Conservation (phyloP, 179 eudicot species). For the Drosera spatulata region DNA sequence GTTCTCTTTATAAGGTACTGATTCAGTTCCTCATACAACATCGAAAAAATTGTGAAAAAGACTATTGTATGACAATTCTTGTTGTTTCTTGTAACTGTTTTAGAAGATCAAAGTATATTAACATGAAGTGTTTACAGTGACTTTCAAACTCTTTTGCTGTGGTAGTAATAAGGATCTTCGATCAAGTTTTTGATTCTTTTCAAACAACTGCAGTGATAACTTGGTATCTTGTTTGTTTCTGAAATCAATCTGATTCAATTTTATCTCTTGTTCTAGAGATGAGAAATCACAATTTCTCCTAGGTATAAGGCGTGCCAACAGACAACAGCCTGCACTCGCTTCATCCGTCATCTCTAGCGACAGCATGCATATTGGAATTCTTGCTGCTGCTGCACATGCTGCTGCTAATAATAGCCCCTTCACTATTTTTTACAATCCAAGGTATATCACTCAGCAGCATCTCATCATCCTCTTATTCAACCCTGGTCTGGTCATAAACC, state of each 20-base stretch:
- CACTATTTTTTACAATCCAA: slow-evolving; percentile 90
- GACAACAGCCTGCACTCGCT: slow-evolving; percentile 94
- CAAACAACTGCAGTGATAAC: no score
- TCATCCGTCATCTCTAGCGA: slow-evolving; percentile 99
- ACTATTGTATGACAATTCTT: no score
- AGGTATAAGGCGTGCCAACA: slow-evolving; percentile 78
- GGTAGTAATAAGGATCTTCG: no score
- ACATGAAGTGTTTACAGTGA: no score
- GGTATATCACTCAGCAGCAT: slow-evolving; percentile 26
- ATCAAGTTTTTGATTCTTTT: no score
- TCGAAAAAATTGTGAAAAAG: no score
- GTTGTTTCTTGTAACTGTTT: no score
- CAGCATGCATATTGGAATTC: slow-evolving; percentile 98
- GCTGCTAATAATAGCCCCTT: slow-evolving; percentile 96
- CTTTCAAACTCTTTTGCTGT: no score
- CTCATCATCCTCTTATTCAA: not conserved
- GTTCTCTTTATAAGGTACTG: slow-evolving; percentile 88
- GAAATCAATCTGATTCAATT: not conserved
- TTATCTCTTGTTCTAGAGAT: slow-evolving; percentile 46
- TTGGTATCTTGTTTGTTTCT: not conserved
- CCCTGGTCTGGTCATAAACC: not conserved
- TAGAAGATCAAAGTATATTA: no score
- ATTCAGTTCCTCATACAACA: not conserved
- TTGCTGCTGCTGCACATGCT: slow-evolving; percentile 99
- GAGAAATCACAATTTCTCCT: slow-evolving; percentile 92